Percentiles rank a stretch among this genome's conserved stretches.
phyloP scores from a whole-genome alignment of 1,284 basidiomycete species.

The Moniliophthora roreri region DNA sequence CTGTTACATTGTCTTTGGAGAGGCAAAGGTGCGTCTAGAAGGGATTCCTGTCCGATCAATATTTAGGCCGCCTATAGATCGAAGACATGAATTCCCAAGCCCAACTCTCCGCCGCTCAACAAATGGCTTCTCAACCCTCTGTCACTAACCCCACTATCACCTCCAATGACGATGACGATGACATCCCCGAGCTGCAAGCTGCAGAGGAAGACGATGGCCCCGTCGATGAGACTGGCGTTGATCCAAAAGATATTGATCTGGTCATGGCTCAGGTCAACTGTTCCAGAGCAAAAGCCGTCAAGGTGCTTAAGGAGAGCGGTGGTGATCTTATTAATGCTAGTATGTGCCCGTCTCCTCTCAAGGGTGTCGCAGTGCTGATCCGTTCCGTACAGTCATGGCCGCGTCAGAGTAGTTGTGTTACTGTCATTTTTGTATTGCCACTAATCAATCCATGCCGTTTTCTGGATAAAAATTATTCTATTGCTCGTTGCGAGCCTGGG shows the following conservation, averaged over 20 bases:
- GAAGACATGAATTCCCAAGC: slow-evolving; percentile 91
- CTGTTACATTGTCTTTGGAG: slow-evolving; percentile 98
- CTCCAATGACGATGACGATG: slow-evolving; percentile 64
- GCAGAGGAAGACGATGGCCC: slow-evolving; percentile 73
- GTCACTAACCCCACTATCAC: slow-evolving; percentile 34
- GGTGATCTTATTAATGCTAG: slow-evolving; percentile 95
- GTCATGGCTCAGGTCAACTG: slow-evolving; percentile 86
- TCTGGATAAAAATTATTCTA: no score
- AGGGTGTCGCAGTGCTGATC: background rate
- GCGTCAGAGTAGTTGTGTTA: slow-evolving; percentile 62
- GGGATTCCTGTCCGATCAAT: background rate
- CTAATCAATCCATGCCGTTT: no score
- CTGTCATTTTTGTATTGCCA: no score
- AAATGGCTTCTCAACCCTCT: slow-evolving; percentile 61
- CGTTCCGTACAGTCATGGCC: slow-evolving; percentile 55
- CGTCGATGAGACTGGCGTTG: slow-evolving; percentile 81
- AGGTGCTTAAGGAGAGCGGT: slow-evolving; percentile 84
- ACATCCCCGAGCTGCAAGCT: slow-evolving; percentile 81
- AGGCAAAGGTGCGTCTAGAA: slow-evolving; percentile 78
- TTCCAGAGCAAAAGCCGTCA: slow-evolving; percentile 86
- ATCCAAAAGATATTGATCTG: slow-evolving; percentile 93
- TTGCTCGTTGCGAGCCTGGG: no score
- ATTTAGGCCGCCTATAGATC: slow-evolving; percentile 45
- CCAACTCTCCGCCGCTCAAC: slow-evolving; percentile 83
- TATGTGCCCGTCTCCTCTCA: slow-evolving; percentile 54